These are phyloP conservation scores for Fusarium illudens DNA, from an alignment of 2,329 filamentous ascomycete genomes.

Conservation along the genomic window DNA sequence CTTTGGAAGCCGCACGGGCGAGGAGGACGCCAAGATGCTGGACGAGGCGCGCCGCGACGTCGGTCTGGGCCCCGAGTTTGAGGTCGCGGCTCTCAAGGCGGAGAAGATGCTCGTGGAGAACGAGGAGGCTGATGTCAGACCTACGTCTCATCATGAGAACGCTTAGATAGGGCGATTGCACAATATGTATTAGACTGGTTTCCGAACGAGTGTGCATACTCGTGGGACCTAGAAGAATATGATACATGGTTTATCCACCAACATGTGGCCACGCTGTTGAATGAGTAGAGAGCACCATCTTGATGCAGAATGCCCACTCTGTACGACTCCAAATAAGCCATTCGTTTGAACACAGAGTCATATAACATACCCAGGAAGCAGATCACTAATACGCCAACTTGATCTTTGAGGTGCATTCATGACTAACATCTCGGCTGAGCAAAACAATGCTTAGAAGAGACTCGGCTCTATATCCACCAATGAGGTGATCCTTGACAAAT, in stretches of 20 bases:
- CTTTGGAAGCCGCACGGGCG: slow-evolving; percentile 53
- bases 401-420: background rate
- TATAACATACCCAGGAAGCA: background rate
- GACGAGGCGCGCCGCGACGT: slow-evolving; percentile 37
- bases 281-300: background rate
- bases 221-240: background rate
- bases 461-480: background rate
- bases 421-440: background rate
- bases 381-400: background rate
- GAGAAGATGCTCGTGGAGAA: slow-evolving; percentile 33
- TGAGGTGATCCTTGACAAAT: too few relatives aligned
- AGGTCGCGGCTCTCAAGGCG: slow-evolving; percentile 25
- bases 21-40: slow-evolving; percentile 31
- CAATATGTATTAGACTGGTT: background rate
- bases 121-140: slow-evolving; percentile 22
- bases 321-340: background rate
- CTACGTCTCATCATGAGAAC: slow-evolving; percentile 28
- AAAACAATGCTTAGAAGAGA: background rate
- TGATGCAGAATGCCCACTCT: too few relatives aligned
- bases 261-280: background rate
- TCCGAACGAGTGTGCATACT: background rate
- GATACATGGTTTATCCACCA: background rate
- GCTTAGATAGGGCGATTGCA: background rate
- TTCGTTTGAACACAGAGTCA: background rate
- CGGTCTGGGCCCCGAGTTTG: slow-evolving; percentile 28